Percentiles rank a stretch among this genome's conserved stretches.
Conservation (phyloP, 495 filamentous ascomycete species). For the Xylaria bambusicola region DNA sequence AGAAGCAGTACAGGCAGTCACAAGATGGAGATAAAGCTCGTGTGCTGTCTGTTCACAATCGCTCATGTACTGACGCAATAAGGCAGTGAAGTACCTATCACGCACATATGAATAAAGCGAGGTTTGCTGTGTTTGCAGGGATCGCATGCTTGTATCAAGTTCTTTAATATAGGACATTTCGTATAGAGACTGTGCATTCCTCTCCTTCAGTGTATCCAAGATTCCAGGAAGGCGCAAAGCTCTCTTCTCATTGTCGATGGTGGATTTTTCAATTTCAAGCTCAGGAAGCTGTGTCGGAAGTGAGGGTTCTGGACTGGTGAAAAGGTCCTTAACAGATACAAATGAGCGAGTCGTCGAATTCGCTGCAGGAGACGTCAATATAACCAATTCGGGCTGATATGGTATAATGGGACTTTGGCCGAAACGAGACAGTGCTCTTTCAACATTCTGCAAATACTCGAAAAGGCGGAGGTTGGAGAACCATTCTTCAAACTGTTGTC, state of each 20-base stretch:
- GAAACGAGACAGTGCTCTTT: background rate
- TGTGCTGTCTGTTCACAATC: background rate
- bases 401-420: too few relatives aligned
- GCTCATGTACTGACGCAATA: background rate
- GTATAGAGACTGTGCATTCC: background rate
- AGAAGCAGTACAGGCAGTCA: background rate
- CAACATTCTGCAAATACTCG: background rate
- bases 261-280: too few relatives aligned
- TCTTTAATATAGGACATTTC: constrained; percentile 4
- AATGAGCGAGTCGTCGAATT: constrained; percentile 10
- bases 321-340: constrained; percentile 10
- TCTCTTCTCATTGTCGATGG: too few relatives aligned
- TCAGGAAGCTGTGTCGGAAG: too few relatives aligned
- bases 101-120: background rate
- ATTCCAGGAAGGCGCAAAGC: background rate
- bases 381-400: too few relatives aligned
- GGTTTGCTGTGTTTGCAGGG: background rate
- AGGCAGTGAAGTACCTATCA: background rate
- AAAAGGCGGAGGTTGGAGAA: constrained; percentile 1
- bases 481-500: background rate
- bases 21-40: background rate
- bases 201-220: background rate
- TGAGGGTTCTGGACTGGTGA: background rate
- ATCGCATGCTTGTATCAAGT: constrained; percentile 12
- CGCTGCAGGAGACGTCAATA: too few relatives aligned